Conservation (phyloP, 1,284 basidiomycete genomes). For the Ustilago crameri region DNA sequence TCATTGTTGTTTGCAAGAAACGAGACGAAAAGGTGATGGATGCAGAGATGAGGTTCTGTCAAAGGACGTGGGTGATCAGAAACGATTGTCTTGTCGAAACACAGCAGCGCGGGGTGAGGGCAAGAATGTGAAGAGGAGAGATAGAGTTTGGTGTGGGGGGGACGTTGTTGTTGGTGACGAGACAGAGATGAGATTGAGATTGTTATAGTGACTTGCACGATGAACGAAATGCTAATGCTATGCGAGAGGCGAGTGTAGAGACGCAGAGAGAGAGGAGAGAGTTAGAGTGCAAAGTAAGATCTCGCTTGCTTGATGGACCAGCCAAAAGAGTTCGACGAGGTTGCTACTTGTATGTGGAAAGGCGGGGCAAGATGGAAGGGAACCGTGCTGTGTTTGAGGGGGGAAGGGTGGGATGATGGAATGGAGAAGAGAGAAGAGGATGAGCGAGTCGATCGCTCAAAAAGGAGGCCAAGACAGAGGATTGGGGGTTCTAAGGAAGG, state of each 20-base stretch:
- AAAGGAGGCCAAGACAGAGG: not conserved
- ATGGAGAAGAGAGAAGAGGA: not conserved
- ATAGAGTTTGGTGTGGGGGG: not conserved
- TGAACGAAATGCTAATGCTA: not conserved
- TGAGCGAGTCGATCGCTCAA: not conserved
- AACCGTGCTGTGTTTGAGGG: not conserved
- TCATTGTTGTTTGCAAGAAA: slow-evolving; percentile 28
- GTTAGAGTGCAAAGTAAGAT: not conserved
- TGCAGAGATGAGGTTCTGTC: slow-evolving; percentile 12
- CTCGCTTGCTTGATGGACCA: not conserved
- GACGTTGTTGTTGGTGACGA: slow-evolving; percentile 2
- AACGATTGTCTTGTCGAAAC: slow-evolving; percentile 5
- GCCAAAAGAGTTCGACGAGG: not conserved
- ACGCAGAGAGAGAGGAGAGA: slow-evolving; percentile 7
- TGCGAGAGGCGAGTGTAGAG: not conserved
- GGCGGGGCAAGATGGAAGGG: not conserved
- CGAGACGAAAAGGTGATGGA: not conserved
- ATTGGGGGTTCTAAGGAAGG: too few species aligned
- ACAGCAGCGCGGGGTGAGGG: slow-evolving; percentile 1
- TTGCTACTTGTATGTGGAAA: not conserved
- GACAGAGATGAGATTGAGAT: slow-evolving; percentile 1
- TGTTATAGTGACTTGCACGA: slow-evolving; percentile 2
- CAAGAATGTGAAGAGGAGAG: not conserved
- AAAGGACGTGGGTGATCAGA: slow-evolving; percentile 20
- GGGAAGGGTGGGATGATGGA: not conserved